These are phyloP conservation scores for Colletotrichum aenigma DNA, from an alignment of 2,329 filamentous ascomycete genomes.

Conservation along the genomic window DNA sequence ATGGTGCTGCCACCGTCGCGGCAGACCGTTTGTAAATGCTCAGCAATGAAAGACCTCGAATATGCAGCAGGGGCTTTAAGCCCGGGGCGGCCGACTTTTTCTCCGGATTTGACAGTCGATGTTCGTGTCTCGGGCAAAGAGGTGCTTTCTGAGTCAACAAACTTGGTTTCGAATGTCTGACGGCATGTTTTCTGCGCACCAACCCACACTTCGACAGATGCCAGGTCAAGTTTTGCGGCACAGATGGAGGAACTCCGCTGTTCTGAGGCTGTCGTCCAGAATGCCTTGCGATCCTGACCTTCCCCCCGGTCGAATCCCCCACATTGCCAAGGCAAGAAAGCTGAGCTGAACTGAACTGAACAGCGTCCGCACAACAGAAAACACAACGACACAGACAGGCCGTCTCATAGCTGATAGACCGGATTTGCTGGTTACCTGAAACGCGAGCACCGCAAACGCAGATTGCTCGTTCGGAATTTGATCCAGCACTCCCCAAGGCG, in stretches of 20 bases:
- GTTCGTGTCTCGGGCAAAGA: background rate
- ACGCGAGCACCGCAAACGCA: background rate
- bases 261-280: background rate
- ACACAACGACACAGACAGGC: background rate
- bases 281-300: background rate
- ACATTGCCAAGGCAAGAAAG: background rate
- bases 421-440: background rate
- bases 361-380: background rate
- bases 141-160: background rate
- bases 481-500: background rate
- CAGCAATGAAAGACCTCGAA: background rate
- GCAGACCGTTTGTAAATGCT: background rate
- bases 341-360: background rate
- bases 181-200: background rate
- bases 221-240: background rate
- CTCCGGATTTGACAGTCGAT: background rate
- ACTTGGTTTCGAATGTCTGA: conserved; percentile 6
- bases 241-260: conserved; percentile 2
- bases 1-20: background rate
- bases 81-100: conserved; percentile 10
- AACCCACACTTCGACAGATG: background rate
- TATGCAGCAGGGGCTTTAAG: conserved; percentile 7
- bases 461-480: background rate
- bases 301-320: background rate
- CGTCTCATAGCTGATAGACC: background rate